phyloP scores from a whole-genome alignment of 1,284 basidiomycete species.

The Trichosporon faecale region DNA sequence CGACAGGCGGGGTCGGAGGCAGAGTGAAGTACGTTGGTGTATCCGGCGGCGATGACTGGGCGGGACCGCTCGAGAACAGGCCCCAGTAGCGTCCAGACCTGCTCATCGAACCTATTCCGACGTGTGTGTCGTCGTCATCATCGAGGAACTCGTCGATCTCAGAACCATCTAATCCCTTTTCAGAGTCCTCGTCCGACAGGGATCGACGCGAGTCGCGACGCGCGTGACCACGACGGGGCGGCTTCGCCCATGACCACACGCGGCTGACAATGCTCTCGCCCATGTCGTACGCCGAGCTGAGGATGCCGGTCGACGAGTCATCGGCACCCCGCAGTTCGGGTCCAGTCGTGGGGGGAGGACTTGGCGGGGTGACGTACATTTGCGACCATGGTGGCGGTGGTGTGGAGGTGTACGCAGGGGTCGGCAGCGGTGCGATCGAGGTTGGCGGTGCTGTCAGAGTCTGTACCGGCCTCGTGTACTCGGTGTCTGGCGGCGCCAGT shows the following conservation, averaged over 20 bases:
- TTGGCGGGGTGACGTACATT: slow-evolving; percentile 28
- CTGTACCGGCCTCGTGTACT: slow-evolving; percentile 15
- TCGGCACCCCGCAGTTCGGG: background rate
- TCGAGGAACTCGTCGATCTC: slow-evolving; percentile 33
- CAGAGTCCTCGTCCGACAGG: slow-evolving; percentile 37
- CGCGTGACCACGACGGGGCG: slow-evolving; percentile 12
- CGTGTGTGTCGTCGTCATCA: slow-evolving; percentile 17
- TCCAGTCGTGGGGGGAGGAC: slow-evolving; percentile 17
- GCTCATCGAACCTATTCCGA: slow-evolving; percentile 7
- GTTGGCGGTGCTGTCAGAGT: slow-evolving; percentile 16
- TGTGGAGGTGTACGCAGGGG: slow-evolving; percentile 10
- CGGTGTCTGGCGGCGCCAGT: background rate
- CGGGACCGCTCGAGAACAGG: slow-evolving; percentile 24
- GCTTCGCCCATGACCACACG: slow-evolving; percentile 27
- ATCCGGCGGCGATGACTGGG: slow-evolving; percentile 13
- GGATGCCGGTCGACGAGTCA: slow-evolving; percentile 1
- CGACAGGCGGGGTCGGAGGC: slow-evolving; percentile 38
- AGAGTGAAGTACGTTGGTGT: slow-evolving; percentile 39
- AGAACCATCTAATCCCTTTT: slow-evolving; percentile 44
- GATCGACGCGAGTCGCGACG: slow-evolving; percentile 23
- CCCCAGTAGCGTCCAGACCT: slow-evolving; percentile 37
- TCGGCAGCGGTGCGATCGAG: slow-evolving; percentile 17
- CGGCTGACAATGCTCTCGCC: slow-evolving; percentile 34
- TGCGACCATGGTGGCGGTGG: slow-evolving; percentile 20
- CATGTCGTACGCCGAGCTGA: slow-evolving; percentile 37